phyloP scores from a whole-genome alignment of 108 stramenopile species.

The Mediolabrus comicus region DNA sequence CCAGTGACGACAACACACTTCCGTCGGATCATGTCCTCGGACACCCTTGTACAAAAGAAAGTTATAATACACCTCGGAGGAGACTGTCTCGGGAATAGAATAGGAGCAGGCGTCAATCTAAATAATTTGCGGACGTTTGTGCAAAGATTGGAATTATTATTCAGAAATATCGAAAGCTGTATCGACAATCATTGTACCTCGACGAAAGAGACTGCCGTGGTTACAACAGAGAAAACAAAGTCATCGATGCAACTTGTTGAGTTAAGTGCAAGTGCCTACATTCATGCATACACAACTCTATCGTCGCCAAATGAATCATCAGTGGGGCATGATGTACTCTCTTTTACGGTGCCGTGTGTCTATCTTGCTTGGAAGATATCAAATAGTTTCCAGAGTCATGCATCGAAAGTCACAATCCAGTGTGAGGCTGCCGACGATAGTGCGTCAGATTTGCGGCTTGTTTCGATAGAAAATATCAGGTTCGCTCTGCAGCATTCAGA shows the following conservation, averaged over 20 bases:
- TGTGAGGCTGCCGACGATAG: conserved; percentile 3
- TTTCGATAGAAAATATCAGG: conserved; percentile 13
- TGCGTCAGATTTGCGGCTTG: conserved; percentile 6
- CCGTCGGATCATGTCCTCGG: background rate
- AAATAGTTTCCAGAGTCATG: background rate
- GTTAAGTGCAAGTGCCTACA: conserved; percentile 11
- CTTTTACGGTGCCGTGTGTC: conserved; percentile 7
- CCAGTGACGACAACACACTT: background rate
- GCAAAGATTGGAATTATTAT: conserved; percentile 1
- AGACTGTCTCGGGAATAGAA: conserved; percentile 6
- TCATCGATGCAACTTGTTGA: conserved; percentile 16
- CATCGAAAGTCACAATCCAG: conserved; percentile 1
- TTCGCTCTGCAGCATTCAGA: conserved; percentile 12
- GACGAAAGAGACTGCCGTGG: background rate
- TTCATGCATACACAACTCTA: conserved; percentile 17
- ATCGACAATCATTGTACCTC: background rate
- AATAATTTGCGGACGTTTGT: conserved; percentile 13
- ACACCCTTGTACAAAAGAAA: background rate
- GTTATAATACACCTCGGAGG: conserved; percentile 1
- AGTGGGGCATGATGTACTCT: conserved; percentile 7
- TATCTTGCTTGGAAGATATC: background rate
- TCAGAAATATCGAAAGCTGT: conserved; percentile 11
- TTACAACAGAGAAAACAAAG: conserved; percentile 11
- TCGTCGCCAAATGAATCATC: background rate
- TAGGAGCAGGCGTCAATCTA: conserved; percentile 24